phyloP scores from a whole-genome alignment of 306 rosid genomes.

The Castanospermum australe region DNA sequence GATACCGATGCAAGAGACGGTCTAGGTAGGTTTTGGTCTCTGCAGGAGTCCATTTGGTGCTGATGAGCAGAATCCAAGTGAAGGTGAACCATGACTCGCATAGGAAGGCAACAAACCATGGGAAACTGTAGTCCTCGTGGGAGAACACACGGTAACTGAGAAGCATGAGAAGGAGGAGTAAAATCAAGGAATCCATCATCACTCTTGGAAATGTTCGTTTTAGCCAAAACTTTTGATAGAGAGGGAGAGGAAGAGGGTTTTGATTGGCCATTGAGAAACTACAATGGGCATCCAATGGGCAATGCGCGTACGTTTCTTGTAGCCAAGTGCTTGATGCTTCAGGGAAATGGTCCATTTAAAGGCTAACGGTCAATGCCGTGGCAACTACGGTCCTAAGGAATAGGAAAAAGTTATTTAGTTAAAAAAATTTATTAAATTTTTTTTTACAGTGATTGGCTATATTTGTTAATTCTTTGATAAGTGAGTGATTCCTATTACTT shows the following conservation, averaged over 20 bases:
- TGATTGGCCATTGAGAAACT: neutral
- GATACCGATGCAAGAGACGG: constrained; percentile 47
- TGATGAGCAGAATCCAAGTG: constrained; percentile 35
- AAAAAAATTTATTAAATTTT: too few relatives aligned
- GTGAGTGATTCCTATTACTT: too few relatives aligned
- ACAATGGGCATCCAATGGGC: too few relatives aligned
- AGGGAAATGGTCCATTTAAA: too few relatives aligned
- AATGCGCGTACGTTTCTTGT: too few relatives aligned
- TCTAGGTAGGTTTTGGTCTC: constrained; percentile 37
- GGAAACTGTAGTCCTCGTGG: constrained; percentile 13
- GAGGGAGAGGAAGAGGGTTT: neutral
- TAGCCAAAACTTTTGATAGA: constrained; percentile 30
- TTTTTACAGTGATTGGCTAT: too few relatives aligned
- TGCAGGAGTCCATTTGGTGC: constrained; percentile 55
- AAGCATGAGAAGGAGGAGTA: constrained; percentile 42
- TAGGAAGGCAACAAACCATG: constrained; percentile 54
- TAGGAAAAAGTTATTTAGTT: too few relatives aligned
- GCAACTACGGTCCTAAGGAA: too few relatives aligned
- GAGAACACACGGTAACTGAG: constrained; percentile 41
- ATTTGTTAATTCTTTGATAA: too few relatives aligned
- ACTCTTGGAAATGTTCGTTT: constrained; percentile 20
- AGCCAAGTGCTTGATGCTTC: too few relatives aligned
- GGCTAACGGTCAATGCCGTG: too few relatives aligned
- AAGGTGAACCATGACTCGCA: constrained; percentile 68
- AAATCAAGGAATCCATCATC: constrained; percentile 27